Evolutionary conservation across 495 filamentous ascomycete genomes (phyloP).

Genomic region (Annulohypoxylon nitens): DNA sequence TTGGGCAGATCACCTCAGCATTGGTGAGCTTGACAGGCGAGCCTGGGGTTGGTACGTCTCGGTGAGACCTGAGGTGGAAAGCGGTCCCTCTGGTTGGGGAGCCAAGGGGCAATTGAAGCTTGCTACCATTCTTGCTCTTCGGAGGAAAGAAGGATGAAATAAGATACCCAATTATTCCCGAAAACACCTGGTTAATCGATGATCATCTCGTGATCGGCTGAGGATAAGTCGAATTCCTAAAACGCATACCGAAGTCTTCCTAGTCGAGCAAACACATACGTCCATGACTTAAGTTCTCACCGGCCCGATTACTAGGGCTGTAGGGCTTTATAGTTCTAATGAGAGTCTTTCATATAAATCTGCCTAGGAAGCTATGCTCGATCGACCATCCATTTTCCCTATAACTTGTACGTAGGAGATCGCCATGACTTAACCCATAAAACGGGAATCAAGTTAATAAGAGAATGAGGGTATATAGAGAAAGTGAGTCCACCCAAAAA

Average conservation of each 20-base stretch:
- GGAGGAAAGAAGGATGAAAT: conserved; percentile 54
- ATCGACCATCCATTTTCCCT: not conserved
- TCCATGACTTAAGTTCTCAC: not conserved
- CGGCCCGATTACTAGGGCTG: too few relatives aligned
- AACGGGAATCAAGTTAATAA: not conserved
- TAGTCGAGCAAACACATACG: not conserved
- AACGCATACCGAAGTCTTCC: not conserved
- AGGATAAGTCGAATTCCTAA: conserved; percentile 5
- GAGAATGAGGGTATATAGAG: not conserved
- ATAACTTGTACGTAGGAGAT: not conserved
- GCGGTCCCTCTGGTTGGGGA: conserved; percentile 82
- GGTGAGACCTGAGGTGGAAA: conserved; percentile 78
- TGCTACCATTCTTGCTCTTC: conserved; percentile 72
- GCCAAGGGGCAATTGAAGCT: conserved; percentile 79
- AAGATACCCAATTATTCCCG: conserved; percentile 15
- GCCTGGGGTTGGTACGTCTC: conserved; percentile 86
- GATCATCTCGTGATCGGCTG: not conserved
- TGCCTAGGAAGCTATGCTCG: not conserved
- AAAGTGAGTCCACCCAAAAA: not conserved
- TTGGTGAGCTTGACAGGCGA: conserved; percentile 75
- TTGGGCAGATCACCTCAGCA: conserved; percentile 70
- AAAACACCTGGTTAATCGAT: not conserved
- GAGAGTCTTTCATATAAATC: not conserved
- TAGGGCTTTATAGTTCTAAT: not conserved
- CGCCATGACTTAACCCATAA: not conserved